phyloP scores from a whole-genome alignment of 2,329 filamentous ascomycete genomes.

The Aphanoascus verrucosus region DNA sequence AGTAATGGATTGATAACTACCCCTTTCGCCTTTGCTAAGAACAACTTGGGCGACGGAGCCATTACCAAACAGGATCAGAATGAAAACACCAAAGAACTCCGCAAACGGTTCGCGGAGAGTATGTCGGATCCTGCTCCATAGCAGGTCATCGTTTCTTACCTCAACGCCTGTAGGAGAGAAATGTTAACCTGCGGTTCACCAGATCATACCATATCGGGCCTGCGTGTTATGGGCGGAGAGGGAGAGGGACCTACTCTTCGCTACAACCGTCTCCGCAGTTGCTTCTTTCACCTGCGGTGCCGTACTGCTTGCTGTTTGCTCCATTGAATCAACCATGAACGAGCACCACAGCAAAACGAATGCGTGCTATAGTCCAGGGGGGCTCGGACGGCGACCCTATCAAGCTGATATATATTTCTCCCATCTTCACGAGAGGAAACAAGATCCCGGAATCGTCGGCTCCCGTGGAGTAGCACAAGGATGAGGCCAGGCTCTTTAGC shows the following conservation, averaged over 20 bases:
- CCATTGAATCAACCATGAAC: not conserved
- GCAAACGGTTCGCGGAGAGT: slow-evolving; percentile 49
- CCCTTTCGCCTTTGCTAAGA: slow-evolving; percentile 41
- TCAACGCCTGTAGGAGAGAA: not conserved
- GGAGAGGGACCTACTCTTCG: not conserved
- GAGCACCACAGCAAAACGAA: not conserved
- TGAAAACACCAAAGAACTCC: slow-evolving; percentile 59
- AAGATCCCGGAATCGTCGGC: not conserved
- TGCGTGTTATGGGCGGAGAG: not conserved
- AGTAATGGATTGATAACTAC: slow-evolving; percentile 43
- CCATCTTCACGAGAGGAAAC: not conserved
- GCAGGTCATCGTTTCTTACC: slow-evolving; percentile 20
- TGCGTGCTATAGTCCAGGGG: not conserved
- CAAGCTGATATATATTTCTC: not conserved
- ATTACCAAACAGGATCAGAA: slow-evolving; percentile 58
- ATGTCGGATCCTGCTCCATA: slow-evolving; percentile 46
- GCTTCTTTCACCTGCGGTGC: not conserved
- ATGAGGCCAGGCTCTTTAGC: no score
- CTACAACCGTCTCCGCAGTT: not conserved
- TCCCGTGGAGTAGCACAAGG: not conserved
- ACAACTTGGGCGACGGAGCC: slow-evolving; percentile 61
- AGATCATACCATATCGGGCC: not conserved
- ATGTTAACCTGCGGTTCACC: not conserved
- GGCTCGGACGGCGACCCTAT: not conserved
- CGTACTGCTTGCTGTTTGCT: not conserved